Evolutionary conservation across 805 yeast species (phyloP).

Genomic region (Pichia nakasei): DNA sequence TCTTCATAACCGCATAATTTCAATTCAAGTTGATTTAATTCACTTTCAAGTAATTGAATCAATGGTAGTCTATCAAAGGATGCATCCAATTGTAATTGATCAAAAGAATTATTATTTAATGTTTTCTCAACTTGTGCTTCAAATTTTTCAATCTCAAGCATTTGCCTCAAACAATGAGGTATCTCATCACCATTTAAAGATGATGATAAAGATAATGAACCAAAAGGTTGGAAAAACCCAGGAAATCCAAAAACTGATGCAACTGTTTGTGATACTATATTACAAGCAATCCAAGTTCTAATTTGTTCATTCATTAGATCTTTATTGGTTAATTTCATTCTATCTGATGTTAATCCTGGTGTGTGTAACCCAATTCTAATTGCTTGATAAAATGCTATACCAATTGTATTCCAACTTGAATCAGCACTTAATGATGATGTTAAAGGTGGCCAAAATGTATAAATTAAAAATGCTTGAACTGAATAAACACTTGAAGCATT

Average conservation of each 20-base stretch:
- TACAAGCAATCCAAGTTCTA: constrained; percentile 90
- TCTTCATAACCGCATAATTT: constrained; percentile 31
- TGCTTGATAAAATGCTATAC: constrained; percentile 88
- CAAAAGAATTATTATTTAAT: constrained; percentile 60
- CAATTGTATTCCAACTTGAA: constrained; percentile 91
- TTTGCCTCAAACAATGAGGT: constrained; percentile 56
- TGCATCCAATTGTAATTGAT: constrained; percentile 55
- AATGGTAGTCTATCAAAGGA: constrained; percentile 69
- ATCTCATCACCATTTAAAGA: constrained; percentile 34
- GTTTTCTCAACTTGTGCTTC: constrained; percentile 81
- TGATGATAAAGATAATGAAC: constrained; percentile 33
- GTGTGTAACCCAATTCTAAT: constrained; percentile 85
- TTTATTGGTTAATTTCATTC: constrained; percentile 36
- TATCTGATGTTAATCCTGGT: constrained; percentile 52
- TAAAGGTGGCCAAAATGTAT: constrained; percentile 93
- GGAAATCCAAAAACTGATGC: constrained; percentile 95
- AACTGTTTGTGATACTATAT: constrained; percentile 79
- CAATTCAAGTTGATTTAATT: constrained; percentile 69
- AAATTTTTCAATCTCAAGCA: constrained; percentile 76
- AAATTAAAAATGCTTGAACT: constrained; percentile 84
- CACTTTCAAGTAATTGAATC: constrained; percentile 57
- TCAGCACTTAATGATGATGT: constrained; percentile 93
- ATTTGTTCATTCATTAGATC: constrained; percentile 63
- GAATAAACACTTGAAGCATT: constrained; percentile 89
- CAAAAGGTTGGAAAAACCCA: constrained; percentile 79